Base-by-base conservation (phyloP, 768 basidiomycete genomes). In the Leucogyrophana mollusca region DNA sequence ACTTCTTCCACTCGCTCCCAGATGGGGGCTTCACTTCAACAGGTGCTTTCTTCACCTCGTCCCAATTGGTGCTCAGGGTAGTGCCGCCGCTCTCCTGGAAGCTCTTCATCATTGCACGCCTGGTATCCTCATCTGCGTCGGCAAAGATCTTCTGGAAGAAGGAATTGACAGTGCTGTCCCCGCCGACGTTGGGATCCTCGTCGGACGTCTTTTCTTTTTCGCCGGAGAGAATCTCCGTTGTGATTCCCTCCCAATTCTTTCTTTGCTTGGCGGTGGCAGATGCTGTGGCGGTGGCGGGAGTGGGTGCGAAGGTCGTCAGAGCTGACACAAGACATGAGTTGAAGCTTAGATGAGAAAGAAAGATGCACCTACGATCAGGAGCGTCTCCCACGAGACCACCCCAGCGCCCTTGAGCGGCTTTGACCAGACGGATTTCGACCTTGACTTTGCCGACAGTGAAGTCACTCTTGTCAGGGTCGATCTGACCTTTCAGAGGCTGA, bases 71-170 rank as follows among this genome's bases (percentile, higher is more conserved):
- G 69, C 90, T 94, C 33, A 99, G 73, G 0, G 92, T 87, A 8
- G 96, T 99, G 7, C 96, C 96, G 6, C 93, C 93, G 55, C 90
- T 92, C 73, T 99, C 95, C 50, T 78, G 75, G 65, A 90, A 97
- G 61, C 91, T 94, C 78, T 99, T 99, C 84, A 97, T 83, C 94
- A 99, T 99, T 3, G 96, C 96, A 30, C 85, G 79, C 57, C 76
- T 82, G 11, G 94, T 91, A 57, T 99, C 90, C 0, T 93, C 90
- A 55, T 96, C 93, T 20, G 94, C 89, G 62, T 89, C 90, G 5
- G 78, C 75, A 58, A 87, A 99, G 51, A 99, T 81, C 71, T 90
- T 88, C 60, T 90, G 87, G 81, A 94, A 94, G 71, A 95, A 90
- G 22, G 74, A 59, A 66, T 97, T 95, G 47, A 96, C 77, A 4